Percentiles rank a stretch among this genome's conserved stretches.
Conservation (phyloP, 2,329 filamentous ascomycete genomes). For the Neodidymelliopsis sp. region DNA sequence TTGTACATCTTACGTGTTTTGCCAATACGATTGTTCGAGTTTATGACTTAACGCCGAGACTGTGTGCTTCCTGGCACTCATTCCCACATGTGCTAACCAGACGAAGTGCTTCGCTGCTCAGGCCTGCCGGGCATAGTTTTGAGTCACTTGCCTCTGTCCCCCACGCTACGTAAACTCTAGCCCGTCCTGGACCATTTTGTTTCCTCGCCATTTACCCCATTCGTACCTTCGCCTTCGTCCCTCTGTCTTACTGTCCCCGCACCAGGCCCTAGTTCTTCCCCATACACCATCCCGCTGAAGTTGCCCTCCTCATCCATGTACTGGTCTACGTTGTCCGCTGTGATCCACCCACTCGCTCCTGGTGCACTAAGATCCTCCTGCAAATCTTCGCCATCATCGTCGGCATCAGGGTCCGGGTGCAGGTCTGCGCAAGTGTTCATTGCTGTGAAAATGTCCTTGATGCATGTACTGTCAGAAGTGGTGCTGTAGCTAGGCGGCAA, state of each 20-base stretch:
- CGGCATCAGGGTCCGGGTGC: slow-evolving; percentile 72
- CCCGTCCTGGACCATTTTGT: slow-evolving; percentile 49
- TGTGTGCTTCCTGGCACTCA: background rate
- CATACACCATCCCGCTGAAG: slow-evolving; percentile 42
- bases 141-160: no score
- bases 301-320: slow-evolving; percentile 59
- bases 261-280: slow-evolving; percentile 44
- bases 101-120: no score
- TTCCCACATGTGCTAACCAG: no score
- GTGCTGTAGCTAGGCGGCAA: slow-evolving; percentile 56
- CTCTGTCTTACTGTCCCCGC: slow-evolving; percentile 48
- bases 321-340: slow-evolving; percentile 86
- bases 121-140: no score
- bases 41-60: no score
- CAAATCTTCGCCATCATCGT: slow-evolving; percentile 59
- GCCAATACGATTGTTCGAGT: slow-evolving; percentile 16
- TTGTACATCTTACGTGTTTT: slow-evolving; percentile 20
- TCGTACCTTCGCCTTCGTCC: slow-evolving; percentile 39
- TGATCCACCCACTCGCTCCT: slow-evolving; percentile 84
- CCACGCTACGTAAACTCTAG: slow-evolving; percentile 17
- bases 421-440: slow-evolving; percentile 78
- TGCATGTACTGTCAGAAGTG: slow-evolving; percentile 39
- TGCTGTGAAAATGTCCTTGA: slow-evolving; percentile 68
- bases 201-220: slow-evolving; percentile 41
- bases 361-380: slow-evolving; percentile 65